These are phyloP conservation scores for Rhynchosporium agropyri DNA, from an alignment of 2,329 filamentous ascomycete species.

Conservation along the genomic window DNA sequence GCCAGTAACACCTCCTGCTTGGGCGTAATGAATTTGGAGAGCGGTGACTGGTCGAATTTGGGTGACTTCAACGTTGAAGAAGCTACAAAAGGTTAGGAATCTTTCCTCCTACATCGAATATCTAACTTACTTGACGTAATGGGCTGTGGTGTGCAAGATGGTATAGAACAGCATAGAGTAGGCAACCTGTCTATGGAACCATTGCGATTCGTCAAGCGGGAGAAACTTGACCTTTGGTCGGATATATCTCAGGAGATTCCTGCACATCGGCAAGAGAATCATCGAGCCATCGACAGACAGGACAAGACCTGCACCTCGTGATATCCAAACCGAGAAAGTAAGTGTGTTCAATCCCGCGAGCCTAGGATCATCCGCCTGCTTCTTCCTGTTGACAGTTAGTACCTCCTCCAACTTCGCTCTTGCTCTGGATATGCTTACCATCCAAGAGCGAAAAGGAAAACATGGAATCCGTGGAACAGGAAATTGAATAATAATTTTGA, in stretches of 20 bases:
- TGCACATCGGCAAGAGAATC: constrained; percentile 92
- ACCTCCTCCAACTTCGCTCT: background rate
- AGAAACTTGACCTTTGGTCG: constrained; percentile 86
- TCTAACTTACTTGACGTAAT: constrained; percentile 87
- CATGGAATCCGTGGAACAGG: constrained; percentile 79
- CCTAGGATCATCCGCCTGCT: constrained; percentile 69
- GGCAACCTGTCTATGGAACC: constrained; percentile 94
- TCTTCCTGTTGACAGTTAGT: constrained; percentile 61
- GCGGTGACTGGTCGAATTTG: constrained; percentile 82
- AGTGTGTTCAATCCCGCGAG: constrained; percentile 80
- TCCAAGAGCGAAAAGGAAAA: constrained; percentile 78
- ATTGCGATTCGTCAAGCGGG: constrained; percentile 93
- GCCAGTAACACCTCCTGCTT: constrained; percentile 89
- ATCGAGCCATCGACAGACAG: constrained; percentile 82
- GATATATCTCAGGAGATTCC: constrained; percentile 81
- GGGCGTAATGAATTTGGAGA: constrained; percentile 86
- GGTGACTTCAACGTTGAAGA: constrained; percentile 88
- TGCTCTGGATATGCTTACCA: constrained; percentile 62
- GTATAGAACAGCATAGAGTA: constrained; percentile 87
- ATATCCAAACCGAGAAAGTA: constrained; percentile 91
- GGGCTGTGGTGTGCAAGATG: constrained; percentile 72
- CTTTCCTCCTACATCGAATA: background rate
- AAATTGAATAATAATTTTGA: constrained; percentile 78
- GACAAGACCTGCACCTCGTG: constrained; percentile 86
- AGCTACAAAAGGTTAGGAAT: constrained; percentile 54